Conservation (phyloP, 1,139 yeast genomes). For the Yamadazyma triangularis region DNA sequence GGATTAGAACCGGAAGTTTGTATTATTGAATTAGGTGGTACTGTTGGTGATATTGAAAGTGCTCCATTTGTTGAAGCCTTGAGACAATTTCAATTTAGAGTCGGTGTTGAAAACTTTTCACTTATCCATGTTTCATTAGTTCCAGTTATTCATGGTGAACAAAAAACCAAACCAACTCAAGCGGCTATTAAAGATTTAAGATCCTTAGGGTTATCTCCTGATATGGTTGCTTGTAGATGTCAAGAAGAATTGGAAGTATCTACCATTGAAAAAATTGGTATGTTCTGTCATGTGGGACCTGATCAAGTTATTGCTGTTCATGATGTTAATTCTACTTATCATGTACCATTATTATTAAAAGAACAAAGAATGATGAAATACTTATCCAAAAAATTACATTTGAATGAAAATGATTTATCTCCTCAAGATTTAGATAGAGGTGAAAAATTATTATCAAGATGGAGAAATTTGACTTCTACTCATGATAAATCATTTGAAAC, state of each 20-base stretch:
- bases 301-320: constrained; percentile 96
- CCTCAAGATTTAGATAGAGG: constrained; percentile 62
- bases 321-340: constrained; percentile 95
- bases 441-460: constrained; percentile 60
- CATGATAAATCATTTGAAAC: constrained; percentile 81
- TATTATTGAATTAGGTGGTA: constrained; percentile 96
- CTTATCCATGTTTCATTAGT: constrained; percentile 94
- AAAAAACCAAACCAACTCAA: constrained; percentile 98
- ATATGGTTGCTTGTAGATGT: constrained; percentile 98
- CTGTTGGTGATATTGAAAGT: constrained; percentile 98
- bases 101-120: constrained; percentile 90
- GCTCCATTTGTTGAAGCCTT: constrained; percentile 99
- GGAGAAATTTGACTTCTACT: constrained; percentile 74
- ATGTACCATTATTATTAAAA: constrained; percentile 86
- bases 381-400: constrained; percentile 62
- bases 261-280: constrained; percentile 90
- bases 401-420: constrained; percentile 49
- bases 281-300: constrained; percentile 99
- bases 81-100: constrained; percentile 97
- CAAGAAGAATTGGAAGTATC: constrained; percentile 73
- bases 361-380: constrained; percentile 83
- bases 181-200: constrained; percentile 97
- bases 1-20: constrained; percentile 90
- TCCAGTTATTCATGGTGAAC: constrained; percentile 97
- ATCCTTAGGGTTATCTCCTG: constrained; percentile 91